These are phyloP conservation scores for Mycena venus DNA, from an alignment of 768 basidiomycete genomes.

Conservation along the genomic window DNA sequence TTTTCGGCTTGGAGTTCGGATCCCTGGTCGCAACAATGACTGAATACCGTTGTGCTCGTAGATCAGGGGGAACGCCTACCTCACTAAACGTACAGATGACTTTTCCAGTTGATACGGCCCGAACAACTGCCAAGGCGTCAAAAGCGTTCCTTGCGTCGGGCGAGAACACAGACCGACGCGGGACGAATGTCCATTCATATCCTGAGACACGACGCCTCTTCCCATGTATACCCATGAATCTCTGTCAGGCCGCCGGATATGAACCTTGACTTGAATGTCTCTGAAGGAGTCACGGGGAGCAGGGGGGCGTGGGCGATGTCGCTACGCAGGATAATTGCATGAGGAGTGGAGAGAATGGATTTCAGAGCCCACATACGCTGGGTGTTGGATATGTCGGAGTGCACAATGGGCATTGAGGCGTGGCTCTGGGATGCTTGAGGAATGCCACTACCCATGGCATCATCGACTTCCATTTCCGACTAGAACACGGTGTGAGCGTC, in stretches of 20 bases:
- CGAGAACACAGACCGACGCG: constrained; percentile 74
- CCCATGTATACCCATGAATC: constrained; percentile 89
- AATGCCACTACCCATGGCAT: constrained; percentile 37
- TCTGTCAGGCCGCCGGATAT: constrained; percentile 82
- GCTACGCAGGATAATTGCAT: constrained; percentile 1
- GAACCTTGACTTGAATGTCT: constrained; percentile 88
- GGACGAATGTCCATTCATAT: constrained; percentile 80
- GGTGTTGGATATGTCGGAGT: constrained; percentile 34
- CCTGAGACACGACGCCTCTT: constrained; percentile 81
- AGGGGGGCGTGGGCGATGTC: constrained; percentile 34
- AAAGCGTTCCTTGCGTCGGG: constrained; percentile 9
- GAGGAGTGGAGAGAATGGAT: background rate
- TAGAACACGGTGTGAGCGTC: background rate
- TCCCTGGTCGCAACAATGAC: constrained; percentile 50
- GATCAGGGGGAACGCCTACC: constrained; percentile 52
- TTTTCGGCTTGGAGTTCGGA: constrained; percentile 88
- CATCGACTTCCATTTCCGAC: constrained; percentile 58
- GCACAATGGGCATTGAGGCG: constrained; percentile 27
- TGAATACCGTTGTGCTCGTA: background rate
- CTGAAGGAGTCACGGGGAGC: constrained; percentile 71
- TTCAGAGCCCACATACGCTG: constrained; percentile 22
- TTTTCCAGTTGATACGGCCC: constrained; percentile 75
- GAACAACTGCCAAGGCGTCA: constrained; percentile 62
- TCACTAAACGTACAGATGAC: constrained; percentile 79
- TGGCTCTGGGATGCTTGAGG: constrained; percentile 33